Evolutionary conservation across 2,329 filamentous ascomycete genomes (phyloP).

Genomic region (Cytospora piceae): DNA sequence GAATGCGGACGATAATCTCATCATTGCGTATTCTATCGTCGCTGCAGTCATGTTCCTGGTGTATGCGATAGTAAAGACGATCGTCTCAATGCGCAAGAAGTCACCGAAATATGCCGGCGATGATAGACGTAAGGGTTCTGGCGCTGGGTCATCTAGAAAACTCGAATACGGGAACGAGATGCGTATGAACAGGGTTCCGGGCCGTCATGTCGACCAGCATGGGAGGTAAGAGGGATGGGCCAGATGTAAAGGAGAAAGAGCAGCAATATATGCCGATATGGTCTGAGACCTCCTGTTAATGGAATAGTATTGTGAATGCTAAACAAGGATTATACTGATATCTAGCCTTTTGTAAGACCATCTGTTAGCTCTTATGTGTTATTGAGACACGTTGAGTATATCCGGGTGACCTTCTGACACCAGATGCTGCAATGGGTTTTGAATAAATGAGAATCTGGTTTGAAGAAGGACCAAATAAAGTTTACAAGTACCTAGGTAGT

Average conservation of each 20-base stretch:
- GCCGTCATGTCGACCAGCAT: neutral
- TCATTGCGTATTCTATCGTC: slow-evolving; percentile 61
- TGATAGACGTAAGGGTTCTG: slow-evolving; percentile 13
- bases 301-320: too few relatives aligned
- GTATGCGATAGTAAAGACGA: slow-evolving; percentile 47
- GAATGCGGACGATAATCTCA: slow-evolving; percentile 43
- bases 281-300: too few relatives aligned
- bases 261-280: too few relatives aligned
- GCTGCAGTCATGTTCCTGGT: slow-evolving; percentile 51
- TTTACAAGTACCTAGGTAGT: too few relatives aligned
- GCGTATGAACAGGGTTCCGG: slow-evolving; percentile 18
- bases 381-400: too few relatives aligned
- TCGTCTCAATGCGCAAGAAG: slow-evolving; percentile 22
- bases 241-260: neutral
- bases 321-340: too few relatives aligned
- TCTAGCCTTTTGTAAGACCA: too few relatives aligned
- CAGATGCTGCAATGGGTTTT: too few relatives aligned
- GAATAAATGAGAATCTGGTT: too few relatives aligned
- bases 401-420: too few relatives aligned
- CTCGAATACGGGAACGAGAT: slow-evolving; percentile 22
- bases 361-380: too few relatives aligned
- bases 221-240: slow-evolving; percentile 10
- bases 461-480: too few relatives aligned
- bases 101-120: neutral
- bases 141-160: slow-evolving; percentile 7